Conservation (phyloP, 352 stramenopile genomes). For the Pythium aquatile region DNA sequence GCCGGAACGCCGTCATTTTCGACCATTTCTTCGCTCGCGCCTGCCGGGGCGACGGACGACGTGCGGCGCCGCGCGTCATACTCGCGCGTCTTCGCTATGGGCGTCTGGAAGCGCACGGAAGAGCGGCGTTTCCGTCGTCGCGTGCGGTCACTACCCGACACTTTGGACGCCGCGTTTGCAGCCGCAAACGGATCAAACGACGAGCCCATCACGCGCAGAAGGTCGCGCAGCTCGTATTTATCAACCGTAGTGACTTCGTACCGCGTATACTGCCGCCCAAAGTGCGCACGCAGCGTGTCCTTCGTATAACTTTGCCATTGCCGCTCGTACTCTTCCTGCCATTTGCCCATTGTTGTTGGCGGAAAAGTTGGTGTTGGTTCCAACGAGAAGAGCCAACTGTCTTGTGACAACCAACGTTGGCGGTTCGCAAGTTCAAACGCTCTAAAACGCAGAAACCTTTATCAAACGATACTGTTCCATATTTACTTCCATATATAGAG, state of each 20-base stretch:
- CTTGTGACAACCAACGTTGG: constrained; percentile 7
- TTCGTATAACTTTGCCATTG: constrained; percentile 49
- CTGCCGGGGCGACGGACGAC: not conserved
- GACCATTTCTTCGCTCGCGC: not conserved
- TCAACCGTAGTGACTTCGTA: constrained; percentile 34
- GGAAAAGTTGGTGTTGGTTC: constrained; percentile 1
- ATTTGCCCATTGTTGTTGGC: constrained; percentile 31
- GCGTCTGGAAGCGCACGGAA: constrained; percentile 28
- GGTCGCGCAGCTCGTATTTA: constrained; percentile 36
- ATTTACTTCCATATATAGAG: not conserved
- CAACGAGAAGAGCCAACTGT: constrained; percentile 2
- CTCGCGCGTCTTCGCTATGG: not conserved
- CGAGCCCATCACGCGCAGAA: constrained; percentile 33
- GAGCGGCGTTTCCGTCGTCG: constrained; percentile 8
- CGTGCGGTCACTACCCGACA: not conserved
- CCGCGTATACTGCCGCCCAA: constrained; percentile 32
- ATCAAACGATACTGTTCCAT: not conserved
- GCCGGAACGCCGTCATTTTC: constrained; percentile 2
- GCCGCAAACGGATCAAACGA: constrained; percentile 20
- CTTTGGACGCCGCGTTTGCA: not conserved
- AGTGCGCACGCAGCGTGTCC: constrained; percentile 34
- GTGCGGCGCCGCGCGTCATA: not conserved
- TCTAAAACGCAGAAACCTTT: constrained; percentile 19
- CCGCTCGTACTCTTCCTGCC: constrained; percentile 66
- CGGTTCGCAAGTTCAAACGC: constrained; percentile 23